Conservation (phyloP, 306 rosid species). For the peach (Prunus persica) region Prunus_persica_NCBIv2 NC_034015.1:2299501-2300000, state of each 20-base stretch:
- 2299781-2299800: conserved; percentile 85
- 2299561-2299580: no score
- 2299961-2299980: conserved; percentile 61
- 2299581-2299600: no score
- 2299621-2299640: no score
- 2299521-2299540: no score
- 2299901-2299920: conserved; percentile 57
- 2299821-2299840: conserved; percentile 75
- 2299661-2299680: conserved; percentile 97
- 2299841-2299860: conserved; percentile 88
- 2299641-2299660: no score
- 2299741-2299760: conserved; percentile 87
- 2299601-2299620: no score
- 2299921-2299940: conserved; percentile 72
- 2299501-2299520: no score
- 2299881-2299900: conserved; percentile 72
- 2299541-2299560: no score
- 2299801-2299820: conserved; percentile 70
- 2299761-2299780: conserved; percentile 88
- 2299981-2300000: conserved; percentile 66
- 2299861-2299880: conserved; percentile 95
- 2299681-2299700: conserved; percentile 76
- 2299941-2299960: conserved; percentile 74
- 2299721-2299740: conserved; percentile 96
- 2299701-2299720: conserved; percentile 77